These are phyloP conservation scores for Cercospora zeina DNA, from an alignment of 2,329 filamentous ascomycete genomes.

Conservation along the genomic window DNA sequence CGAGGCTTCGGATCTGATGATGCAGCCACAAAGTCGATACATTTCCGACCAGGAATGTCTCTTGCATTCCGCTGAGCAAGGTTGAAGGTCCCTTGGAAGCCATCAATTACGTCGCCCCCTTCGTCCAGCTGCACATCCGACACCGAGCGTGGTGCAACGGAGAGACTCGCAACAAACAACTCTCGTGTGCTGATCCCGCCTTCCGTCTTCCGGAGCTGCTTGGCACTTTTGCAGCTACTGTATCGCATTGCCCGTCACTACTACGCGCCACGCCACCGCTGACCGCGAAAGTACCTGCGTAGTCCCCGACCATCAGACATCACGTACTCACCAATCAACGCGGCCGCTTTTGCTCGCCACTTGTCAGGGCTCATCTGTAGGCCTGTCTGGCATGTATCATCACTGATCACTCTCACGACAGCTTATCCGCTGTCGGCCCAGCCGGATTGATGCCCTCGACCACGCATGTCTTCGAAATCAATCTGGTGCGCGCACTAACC, in stretches of 20 bases:
- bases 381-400: conserved; percentile 6
- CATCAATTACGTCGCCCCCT: conserved; percentile 24
- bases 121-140: conserved; percentile 29
- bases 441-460: conserved; percentile 15
- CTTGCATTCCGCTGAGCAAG: conserved; percentile 19
- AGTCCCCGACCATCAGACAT: conserved; percentile 9
- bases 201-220: conserved; percentile 16
- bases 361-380: conserved; percentile 16
- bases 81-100: conserved; percentile 20
- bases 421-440: conserved; percentile 20
- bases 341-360: neutral
- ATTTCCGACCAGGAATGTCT: conserved; percentile 19
- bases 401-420: conserved; percentile 10
- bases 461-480: conserved; percentile 14
- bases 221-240: conserved; percentile 12
- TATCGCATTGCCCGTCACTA: conserved; percentile 4
- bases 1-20: conserved; percentile 27
- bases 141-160: conserved; percentile 29
- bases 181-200: conserved; percentile 17
- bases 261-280: conserved; percentile 12
- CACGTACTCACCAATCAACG: conserved; percentile 11
- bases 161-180: conserved; percentile 22
- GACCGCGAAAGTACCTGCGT: conserved; percentile 15
- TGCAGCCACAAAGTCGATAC: conserved; percentile 22
- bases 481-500: conserved; percentile 12